Evolutionary conservation across 2,329 filamentous ascomycete species (phyloP).

Genomic region (Paecilomyces sp.): DNA sequence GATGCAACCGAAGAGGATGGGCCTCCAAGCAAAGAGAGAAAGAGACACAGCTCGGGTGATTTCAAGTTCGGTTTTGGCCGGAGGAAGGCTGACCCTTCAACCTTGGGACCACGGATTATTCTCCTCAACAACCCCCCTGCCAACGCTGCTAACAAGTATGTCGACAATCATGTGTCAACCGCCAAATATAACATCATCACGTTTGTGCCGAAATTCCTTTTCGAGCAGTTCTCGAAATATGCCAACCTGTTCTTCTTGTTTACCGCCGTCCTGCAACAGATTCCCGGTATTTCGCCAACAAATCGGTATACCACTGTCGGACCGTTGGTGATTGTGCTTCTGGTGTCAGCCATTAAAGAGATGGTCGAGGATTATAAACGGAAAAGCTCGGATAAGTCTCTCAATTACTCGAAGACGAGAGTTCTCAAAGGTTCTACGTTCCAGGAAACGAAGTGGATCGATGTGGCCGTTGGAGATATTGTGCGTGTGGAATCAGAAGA

Average conservation of each 20-base stretch:
- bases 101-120: constrained; percentile 84
- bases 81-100: constrained; percentile 79
- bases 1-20: constrained; percentile 37
- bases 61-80: constrained; percentile 92
- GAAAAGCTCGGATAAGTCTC: constrained; percentile 73
- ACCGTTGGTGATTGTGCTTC: constrained; percentile 78
- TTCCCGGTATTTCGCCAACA: constrained; percentile 88
- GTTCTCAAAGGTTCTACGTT: constrained; percentile 80
- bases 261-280: constrained; percentile 88
- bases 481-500: constrained; percentile 90
- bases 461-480: constrained; percentile 87
- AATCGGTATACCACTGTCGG: constrained; percentile 95
- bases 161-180: constrained; percentile 95
- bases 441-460: constrained; percentile 84
- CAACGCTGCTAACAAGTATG: constrained; percentile 81
- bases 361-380: constrained; percentile 88
- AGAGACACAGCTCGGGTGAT: constrained; percentile 61
- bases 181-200: constrained; percentile 94
- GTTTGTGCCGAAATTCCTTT: constrained; percentile 93
- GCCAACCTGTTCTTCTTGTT: constrained; percentile 99
- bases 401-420: constrained; percentile 81
- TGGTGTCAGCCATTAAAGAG: constrained; percentile 95
- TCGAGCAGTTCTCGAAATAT: constrained; percentile 98
- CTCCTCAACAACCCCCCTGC: constrained; percentile 93
- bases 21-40: constrained; percentile 42